Conservation (phyloP, 192 early-diverging fungal genomes). For the Coemansia sp. region DNA sequence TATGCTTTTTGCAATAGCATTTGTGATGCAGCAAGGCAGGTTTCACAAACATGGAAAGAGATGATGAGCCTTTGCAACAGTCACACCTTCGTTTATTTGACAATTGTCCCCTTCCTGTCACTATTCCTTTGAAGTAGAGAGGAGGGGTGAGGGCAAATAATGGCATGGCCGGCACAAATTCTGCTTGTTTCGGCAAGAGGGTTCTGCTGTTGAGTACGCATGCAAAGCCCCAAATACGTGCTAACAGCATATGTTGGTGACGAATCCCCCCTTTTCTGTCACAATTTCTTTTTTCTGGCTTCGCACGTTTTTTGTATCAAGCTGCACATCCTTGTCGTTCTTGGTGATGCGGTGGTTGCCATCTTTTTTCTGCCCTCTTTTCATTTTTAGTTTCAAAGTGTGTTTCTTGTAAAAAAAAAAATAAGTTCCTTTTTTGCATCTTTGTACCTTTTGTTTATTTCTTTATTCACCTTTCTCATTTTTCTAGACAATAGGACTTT, state of each 20-base stretch:
- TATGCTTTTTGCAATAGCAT: too few relatives aligned
- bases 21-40: too few relatives aligned
- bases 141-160: too few relatives aligned
- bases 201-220: too few relatives aligned
- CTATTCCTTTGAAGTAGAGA: too few relatives aligned
- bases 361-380: background rate
- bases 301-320: slow-evolving; percentile 2
- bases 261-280: background rate
- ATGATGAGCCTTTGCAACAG: too few relatives aligned
- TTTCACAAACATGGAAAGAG: too few relatives aligned
- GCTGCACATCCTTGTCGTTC: background rate
- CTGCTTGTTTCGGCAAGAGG: too few relatives aligned
- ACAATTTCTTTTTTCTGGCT: background rate
- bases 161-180: too few relatives aligned
- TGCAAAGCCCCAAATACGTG: background rate
- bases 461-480: background rate
- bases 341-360: background rate
- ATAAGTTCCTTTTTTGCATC: background rate
- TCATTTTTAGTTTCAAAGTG: background rate
- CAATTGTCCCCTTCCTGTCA: too few relatives aligned
- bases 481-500: background rate
- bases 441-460: background rate
- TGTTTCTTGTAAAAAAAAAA: background rate
- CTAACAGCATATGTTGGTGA: background rate
- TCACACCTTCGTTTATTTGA: too few relatives aligned